phyloP scores from a whole-genome alignment of 2,329 filamentous ascomycete species.

The Colletotrichum magnum region DNA sequence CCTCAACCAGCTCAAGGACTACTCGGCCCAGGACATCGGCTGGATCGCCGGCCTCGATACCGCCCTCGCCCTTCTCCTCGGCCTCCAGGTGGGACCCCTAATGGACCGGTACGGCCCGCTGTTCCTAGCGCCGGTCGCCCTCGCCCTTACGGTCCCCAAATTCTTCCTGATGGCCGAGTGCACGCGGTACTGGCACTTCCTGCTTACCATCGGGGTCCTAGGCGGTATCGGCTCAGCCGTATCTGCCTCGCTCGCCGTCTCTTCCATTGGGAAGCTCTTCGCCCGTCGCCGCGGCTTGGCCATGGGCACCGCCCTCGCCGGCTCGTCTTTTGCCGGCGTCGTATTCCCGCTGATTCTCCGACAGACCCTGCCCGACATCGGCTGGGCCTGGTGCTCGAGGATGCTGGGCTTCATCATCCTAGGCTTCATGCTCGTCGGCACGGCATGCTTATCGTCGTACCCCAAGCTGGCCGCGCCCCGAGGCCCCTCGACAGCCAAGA shows the following conservation, averaged over 20 bases:
- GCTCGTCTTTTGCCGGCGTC: constrained; percentile 46
- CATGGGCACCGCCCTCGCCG: constrained; percentile 44
- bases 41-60: constrained; percentile 64
- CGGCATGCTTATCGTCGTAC: constrained; percentile 52
- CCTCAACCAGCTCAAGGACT: constrained; percentile 57
- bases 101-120: constrained; percentile 62
- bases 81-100: constrained; percentile 62
- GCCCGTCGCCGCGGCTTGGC: constrained; percentile 43
- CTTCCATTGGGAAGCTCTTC: constrained; percentile 49
- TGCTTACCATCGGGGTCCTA: constrained; percentile 50
- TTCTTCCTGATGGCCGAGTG: constrained; percentile 63
- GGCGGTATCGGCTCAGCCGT: constrained; percentile 58
- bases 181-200: constrained; percentile 61
- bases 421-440: constrained; percentile 45
- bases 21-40: constrained; percentile 59
- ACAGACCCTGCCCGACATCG: constrained; percentile 45
- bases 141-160: constrained; percentile 52
- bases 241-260: constrained; percentile 51
- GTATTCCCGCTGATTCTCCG: constrained; percentile 53
- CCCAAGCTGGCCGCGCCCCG: constrained; percentile 39
- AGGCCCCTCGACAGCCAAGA: constrained; percentile 13
- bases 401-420: constrained; percentile 48
- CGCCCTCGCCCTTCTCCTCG: constrained; percentile 59
- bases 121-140: constrained; percentile 54
- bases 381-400: constrained; percentile 48